Conservation (phyloP, 2,329 filamentous ascomycete species). For the Xylariaceae sp. region DNA sequence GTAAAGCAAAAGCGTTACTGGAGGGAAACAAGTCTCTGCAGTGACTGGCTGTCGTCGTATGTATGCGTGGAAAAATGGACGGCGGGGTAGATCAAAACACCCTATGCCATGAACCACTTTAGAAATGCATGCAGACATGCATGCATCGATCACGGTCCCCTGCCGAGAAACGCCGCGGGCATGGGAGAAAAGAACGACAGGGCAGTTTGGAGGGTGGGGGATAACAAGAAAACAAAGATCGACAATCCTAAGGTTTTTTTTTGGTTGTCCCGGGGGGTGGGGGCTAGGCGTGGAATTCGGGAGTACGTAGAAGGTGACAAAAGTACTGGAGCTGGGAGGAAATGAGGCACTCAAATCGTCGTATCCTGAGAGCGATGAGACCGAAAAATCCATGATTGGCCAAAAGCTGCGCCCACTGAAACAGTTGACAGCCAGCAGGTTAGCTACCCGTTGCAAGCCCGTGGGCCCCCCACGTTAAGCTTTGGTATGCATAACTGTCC, state of each 20-base stretch:
- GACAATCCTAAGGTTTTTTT: not conserved
- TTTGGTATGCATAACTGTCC: slow-evolving; percentile 2
- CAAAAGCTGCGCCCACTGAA: not conserved
- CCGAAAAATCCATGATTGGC: not conserved
- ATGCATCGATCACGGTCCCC: slow-evolving; percentile 12
- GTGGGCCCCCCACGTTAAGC: slow-evolving; percentile 10
- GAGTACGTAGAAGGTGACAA: no score
- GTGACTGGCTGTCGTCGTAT: not conserved
- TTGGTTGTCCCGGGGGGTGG: no score
- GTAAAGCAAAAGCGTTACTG: slow-evolving; percentile 2
- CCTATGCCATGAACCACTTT: slow-evolving; percentile 6
- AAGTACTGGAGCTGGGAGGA: not conserved
- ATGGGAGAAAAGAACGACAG: slow-evolving; percentile 2
- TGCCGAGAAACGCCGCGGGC: slow-evolving; percentile 17
- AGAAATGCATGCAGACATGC: slow-evolving; percentile 15
- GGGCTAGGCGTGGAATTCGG: not conserved
- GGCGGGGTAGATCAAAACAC: not conserved
- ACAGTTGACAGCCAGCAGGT: not conserved
- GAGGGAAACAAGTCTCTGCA: not conserved
- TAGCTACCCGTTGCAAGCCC: slow-evolving; percentile 4
- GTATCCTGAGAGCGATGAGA: not conserved
- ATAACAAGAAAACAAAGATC: not conserved
- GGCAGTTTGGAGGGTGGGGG: not conserved
- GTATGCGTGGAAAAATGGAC: not conserved
- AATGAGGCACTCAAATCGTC: not conserved